phyloP scores from a whole-genome alignment of 1,139 yeast species.

The Pichia sp. region DNA sequence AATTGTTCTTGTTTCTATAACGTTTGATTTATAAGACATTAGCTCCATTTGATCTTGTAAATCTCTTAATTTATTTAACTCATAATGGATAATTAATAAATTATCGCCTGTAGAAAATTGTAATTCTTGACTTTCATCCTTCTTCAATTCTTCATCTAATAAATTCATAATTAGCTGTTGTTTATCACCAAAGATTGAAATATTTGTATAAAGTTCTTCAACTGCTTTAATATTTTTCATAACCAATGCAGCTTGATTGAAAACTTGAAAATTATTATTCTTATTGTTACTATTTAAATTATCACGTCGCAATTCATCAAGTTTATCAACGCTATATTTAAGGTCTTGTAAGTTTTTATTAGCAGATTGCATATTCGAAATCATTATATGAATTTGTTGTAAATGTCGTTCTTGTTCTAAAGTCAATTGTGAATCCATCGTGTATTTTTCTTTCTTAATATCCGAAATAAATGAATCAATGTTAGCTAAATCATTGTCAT shows the following conservation, averaged over 20 bases:
- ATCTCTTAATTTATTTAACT: slow-evolving; percentile 65
- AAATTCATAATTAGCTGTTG: slow-evolving; percentile 45
- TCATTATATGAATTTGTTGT: slow-evolving; percentile 17
- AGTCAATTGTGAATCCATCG: slow-evolving; percentile 43
- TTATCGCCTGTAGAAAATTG: slow-evolving; percentile 34
- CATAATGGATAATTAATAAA: slow-evolving; percentile 61
- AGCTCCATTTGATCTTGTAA: slow-evolving; percentile 64
- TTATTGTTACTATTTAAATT: slow-evolving; percentile 20
- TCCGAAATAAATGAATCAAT: slow-evolving; percentile 40
- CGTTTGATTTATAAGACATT: slow-evolving; percentile 36
- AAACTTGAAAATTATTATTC: slow-evolving; percentile 27
- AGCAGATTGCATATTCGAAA: slow-evolving; percentile 29
- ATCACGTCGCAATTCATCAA: slow-evolving; percentile 51
- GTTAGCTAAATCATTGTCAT: slow-evolving; percentile 46
- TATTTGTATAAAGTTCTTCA: slow-evolving; percentile 56
- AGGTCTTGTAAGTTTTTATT: slow-evolving; percentile 40
- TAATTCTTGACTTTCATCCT: slow-evolving; percentile 47
- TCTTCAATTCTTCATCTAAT: slow-evolving; percentile 49
- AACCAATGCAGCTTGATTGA: slow-evolving; percentile 56
- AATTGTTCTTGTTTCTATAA: slow-evolving; percentile 66
- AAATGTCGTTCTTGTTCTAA: slow-evolving; percentile 36
- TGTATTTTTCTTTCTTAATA: slow-evolving; percentile 42
- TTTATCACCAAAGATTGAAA: slow-evolving; percentile 49
- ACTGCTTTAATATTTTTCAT: slow-evolving; percentile 72
- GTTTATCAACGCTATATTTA: slow-evolving; percentile 50